Base-by-base conservation (phyloP, 768 basidiomycete genomes). In the Boletus fagicola region DNA sequence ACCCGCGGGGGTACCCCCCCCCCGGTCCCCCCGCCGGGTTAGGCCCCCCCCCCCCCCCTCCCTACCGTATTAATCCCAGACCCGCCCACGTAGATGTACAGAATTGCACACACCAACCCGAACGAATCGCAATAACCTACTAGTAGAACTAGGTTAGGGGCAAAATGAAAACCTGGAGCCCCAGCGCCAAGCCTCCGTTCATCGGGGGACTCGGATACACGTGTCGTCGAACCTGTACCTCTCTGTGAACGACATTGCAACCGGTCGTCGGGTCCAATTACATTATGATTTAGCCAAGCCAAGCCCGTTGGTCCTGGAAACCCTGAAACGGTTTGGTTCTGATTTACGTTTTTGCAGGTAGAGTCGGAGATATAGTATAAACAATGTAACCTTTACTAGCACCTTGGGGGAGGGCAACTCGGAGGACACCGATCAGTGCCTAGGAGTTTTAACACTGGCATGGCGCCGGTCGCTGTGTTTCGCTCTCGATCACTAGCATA, bases 291-390 rank as follows among this genome's bases (percentile, higher is more conserved):
- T 11, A 39, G 31, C 31, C 31, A 31, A 31, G 31, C 31, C 31
- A 3, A 33, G 39, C 39, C 7, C 7, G 28, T n/a, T 40, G 39
- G n/a, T 4, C 5, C 39, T 20, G n/a, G 18, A 2, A 26, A 16
- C 39, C 35, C 35, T 66, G 64, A 57, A 57, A 66, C 54, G 10
- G 13, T 38, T 33, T 5, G n/a, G 39, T 35, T 26, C 20, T 57
- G 65, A 65, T 65, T 65, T 58, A 67, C 65, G 62, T 67, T 64
- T 28, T 60, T 54, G 12, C 12, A 22, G 20, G 26, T 43, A 42
- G 22, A n/a, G 39, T 18, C 33, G 47, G 42, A 47, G 28, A 30
- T 28, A 45, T 6, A 5, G 30, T 30, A 30, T 9, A 6, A 30
- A 40, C 8, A 40, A 49, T 61, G 16, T 20, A 51, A 26, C 40